Conservation (phyloP, 2,329 filamentous ascomycete species). For the Beauveria australis region DNA sequence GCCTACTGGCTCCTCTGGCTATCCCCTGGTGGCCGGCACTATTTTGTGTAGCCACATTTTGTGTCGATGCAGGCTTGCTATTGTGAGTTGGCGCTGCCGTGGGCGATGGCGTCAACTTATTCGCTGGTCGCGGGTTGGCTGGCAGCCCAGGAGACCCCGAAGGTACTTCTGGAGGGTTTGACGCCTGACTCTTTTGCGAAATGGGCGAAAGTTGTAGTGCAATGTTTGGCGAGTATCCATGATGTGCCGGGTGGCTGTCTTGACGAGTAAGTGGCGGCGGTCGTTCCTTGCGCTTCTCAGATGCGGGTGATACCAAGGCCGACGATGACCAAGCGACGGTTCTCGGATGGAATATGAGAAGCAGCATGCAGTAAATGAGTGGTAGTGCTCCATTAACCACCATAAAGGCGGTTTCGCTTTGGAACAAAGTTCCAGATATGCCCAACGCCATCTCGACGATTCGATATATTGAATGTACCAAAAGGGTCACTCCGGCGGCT, state of each 20-base stretch:
- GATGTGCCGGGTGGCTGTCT: background rate
- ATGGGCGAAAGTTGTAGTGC: background rate
- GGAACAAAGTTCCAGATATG: background rate
- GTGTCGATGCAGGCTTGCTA: background rate
- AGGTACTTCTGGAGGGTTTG: background rate
- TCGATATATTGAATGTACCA: background rate
- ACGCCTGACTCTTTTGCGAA: background rate
- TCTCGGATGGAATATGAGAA: background rate
- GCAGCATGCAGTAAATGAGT: background rate
- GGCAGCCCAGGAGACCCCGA: background rate
- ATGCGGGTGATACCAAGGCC: background rate
- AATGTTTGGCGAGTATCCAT: background rate
- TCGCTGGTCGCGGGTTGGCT: background rate
- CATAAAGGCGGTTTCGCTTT: constrained; percentile 4
- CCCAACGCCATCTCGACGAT: constrained; percentile 1
- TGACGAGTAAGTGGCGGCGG: background rate
- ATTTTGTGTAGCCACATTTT: no score
- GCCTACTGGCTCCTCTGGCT: background rate
- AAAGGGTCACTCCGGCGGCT: background rate
- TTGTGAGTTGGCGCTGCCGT: background rate
- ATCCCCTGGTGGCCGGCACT: background rate
- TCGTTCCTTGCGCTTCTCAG: background rate
- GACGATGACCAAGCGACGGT: background rate
- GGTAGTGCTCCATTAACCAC: background rate
- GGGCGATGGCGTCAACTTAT: background rate